Evolutionary conservation across 2,329 filamentous ascomycete species (phyloP).

Genomic region (Amauroascus verrucosus): DNA sequence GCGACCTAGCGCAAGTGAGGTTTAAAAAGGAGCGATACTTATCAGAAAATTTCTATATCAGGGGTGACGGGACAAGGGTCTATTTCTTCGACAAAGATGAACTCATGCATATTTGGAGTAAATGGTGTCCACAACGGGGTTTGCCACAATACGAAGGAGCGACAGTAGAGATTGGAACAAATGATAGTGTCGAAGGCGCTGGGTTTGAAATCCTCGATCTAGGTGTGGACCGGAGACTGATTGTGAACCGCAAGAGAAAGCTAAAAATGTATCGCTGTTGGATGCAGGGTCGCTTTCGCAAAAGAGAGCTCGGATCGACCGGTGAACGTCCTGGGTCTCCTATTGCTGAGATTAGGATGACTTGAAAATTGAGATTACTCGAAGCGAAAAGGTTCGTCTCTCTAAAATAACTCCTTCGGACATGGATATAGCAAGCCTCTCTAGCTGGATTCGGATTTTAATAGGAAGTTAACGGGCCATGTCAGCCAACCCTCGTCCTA

Average conservation of each 20-base stretch:
- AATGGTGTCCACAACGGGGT: constrained; percentile 32
- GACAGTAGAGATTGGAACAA: constrained; percentile 13
- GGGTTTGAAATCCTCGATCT: constrained; percentile 65
- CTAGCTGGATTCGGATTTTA: too few species aligned
- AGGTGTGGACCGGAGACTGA: constrained; percentile 73
- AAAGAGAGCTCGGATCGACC: background rate
- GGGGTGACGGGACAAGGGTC: constrained; percentile 88
- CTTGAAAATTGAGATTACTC: constrained; percentile 1
- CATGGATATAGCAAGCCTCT: too few species aligned
- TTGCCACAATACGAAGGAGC: constrained; percentile 19
- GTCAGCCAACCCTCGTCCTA: too few species aligned
- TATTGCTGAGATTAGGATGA: background rate
- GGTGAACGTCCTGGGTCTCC: background rate
- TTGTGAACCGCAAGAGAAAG: constrained; percentile 82
- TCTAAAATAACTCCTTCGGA: background rate
- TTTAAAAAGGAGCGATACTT: constrained; percentile 94
- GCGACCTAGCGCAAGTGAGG: constrained; percentile 88
- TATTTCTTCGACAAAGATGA: constrained; percentile 94
- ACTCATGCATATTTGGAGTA: constrained; percentile 67
- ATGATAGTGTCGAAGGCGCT: constrained; percentile 16
- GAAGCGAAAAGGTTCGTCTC: background rate
- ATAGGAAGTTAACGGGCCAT: too few species aligned
- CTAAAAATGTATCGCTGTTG: constrained; percentile 99
- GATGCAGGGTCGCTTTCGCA: constrained; percentile 37
- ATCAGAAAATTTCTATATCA: constrained; percentile 93